Evolutionary conservation across 139 green algal species (phyloP), one percentile per base, ranked within the genome.

Genomic region (Coelastrella sp.): DNA sequence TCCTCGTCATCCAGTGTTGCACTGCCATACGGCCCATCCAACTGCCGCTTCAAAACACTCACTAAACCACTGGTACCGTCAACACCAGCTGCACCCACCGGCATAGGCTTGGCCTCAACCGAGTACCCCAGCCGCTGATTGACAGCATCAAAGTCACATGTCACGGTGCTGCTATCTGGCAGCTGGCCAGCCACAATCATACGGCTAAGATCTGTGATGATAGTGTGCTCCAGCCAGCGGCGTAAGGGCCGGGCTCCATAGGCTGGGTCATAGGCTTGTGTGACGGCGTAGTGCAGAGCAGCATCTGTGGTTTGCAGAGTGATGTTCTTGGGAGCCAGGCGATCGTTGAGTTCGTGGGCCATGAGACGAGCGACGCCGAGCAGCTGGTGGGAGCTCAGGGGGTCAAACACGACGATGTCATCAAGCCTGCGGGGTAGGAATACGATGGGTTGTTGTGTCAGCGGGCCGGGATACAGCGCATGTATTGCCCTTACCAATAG

Each of bases 391-490:
- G 85, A 83, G 20, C 76, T 47, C 23, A 99, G 94, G 11, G 97
- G 95, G 66, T 97, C 93, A 89, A 99, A 99, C 60, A 98, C 87
- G 8, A 98, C 95, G 59, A 98, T 95, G 78, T 99, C 97, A 87
- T 99, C 97, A 16, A 99, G 84, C 8, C 97, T 88, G 92, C 99
- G 99, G 14, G 99, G 91, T 85, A 99, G 96, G 95, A 99, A 95
- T 0, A 68, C 61, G 10, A 68, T 17, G 61, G 97, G 97, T 16
- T 95, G 86, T 92, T 98, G 99, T 57, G 13, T 93, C 79, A 85
- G 79, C 79, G 20, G 22, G 19, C n/a, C n/a, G n/a, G n/a, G n/a
- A n/a, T n/a, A n/a, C n/a, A n/a, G n/a, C n/a, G n/a, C n/a, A n/a
- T n/a, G n/a, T n/a, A n/a, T n/a, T n/a, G n/a, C n/a, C n/a, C n/a